Percentiles rank a stretch among this genome's conserved stretches.
These are phyloP conservation scores for Schizochytrium sp. DNA, from an alignment of 108 stramenopile genomes.

Conservation along the genomic window DNA sequence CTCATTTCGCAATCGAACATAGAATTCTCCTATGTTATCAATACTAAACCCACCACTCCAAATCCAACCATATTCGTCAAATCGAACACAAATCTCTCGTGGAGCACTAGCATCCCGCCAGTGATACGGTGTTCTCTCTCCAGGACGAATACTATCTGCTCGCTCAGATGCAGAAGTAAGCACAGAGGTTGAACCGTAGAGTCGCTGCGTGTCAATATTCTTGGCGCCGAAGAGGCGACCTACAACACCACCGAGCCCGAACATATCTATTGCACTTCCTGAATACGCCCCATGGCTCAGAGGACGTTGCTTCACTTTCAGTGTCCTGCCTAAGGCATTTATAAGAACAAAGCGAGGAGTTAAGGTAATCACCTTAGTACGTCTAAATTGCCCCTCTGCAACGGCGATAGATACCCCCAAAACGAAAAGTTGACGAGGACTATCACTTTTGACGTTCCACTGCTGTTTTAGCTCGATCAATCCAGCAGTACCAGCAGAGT, in stretches of 20 bases:
- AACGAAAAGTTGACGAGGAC: constrained; percentile 46
- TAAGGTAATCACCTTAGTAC: constrained; percentile 48
- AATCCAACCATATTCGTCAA: constrained; percentile 60
- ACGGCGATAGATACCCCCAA: constrained; percentile 45
- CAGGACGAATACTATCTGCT: constrained; percentile 47
- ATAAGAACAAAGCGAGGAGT: constrained; percentile 40
- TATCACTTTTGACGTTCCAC: constrained; percentile 57
- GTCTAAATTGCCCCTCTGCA: constrained; percentile 47
- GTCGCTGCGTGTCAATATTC: background rate
- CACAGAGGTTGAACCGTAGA: constrained; percentile 18
- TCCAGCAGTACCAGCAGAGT: constrained; percentile 57
- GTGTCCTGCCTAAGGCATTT: constrained; percentile 35
- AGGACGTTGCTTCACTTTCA: constrained; percentile 52
- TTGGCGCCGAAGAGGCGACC: background rate
- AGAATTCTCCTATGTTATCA: constrained; percentile 45
- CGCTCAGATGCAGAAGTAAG: constrained; percentile 21
- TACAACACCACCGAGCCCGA: constrained; percentile 1
- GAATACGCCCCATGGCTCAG: background rate
- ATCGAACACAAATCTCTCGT: constrained; percentile 47
- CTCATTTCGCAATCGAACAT: constrained; percentile 50
- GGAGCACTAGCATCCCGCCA: constrained; percentile 50
- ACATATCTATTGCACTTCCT: background rate
- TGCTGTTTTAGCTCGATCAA: constrained; percentile 59
- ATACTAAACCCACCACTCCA: constrained; percentile 56
- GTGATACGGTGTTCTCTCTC: constrained; percentile 29